Evolutionary conservation across 306 rosid genomes (phyloP), one percentile per base, ranked within the genome.

Genomic region (Pyrus communis): DNA sequence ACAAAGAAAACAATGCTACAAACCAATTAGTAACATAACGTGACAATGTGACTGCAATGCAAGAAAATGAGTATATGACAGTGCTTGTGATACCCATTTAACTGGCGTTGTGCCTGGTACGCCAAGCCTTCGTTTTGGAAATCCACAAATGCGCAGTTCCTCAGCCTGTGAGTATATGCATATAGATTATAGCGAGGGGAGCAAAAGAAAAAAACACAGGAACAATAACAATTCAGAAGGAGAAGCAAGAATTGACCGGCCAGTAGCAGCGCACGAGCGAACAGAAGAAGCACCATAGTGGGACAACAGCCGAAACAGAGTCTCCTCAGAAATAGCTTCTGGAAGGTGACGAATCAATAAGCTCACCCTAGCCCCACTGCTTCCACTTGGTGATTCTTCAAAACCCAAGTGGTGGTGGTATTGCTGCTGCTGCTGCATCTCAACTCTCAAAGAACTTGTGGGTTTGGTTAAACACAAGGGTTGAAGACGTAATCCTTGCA

Each of bases 81-180:
- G 5, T 12, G 51, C 51, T 12, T 45, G 5, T 12, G 51, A 45
- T 43, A 82, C 94, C 98, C 98, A 77, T 93, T 87, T 19, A 93
- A 81, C 78, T 86, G 93, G n/a, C 85, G 88, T 19, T 84, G 94
- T 2, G 96, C 98, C 78, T 89, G 93, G 69, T 85, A 84, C 2
- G 98, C 98, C 77, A 84, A 75, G 38, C 85, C 87, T 67, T 90
- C 93, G 75, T 79, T 87, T 82, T 78, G 82, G 75, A 93, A 93
- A 84, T 90, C 96, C 66, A 79, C 89, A 78, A 89, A 93, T 52
- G 96, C 98, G 74, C 90, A 87, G 79, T 93, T 93, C 69, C 83
- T 93, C 84, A 93, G 49, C 84, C 97, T 92, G 84, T 55, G 72
- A 23, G n/a, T 12, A 42, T 9, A 67, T 25, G 38, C 57, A 68